A percentile compares a stretch with the other conserved stretches of the same genome.
Conservation (phyloP, 2,329 filamentous ascomycete species). For the Ophiostoma sp. region DNA sequence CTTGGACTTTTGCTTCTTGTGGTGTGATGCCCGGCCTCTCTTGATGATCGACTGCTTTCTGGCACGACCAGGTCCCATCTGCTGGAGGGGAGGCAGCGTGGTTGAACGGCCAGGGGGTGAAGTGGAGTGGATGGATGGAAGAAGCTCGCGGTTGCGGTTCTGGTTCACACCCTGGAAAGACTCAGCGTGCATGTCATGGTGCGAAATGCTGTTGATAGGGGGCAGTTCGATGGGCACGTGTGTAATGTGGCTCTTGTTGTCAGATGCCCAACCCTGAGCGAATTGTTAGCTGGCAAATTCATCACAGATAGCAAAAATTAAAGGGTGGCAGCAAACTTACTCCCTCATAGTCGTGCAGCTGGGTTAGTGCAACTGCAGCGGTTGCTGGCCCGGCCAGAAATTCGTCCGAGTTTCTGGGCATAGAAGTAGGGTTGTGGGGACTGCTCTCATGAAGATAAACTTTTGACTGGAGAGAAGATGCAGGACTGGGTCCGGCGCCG, state of each 20-base stretch:
- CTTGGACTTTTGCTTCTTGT: conserved; percentile 72
- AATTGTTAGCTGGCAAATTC: not conserved
- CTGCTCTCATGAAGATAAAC: conserved; percentile 59
- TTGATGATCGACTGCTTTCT: conserved; percentile 85
- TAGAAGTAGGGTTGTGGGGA: conserved; percentile 42
- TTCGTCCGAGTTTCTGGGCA: conserved; percentile 65
- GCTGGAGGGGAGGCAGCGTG: conserved; percentile 77
- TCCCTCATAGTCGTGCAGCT: conserved; percentile 71
- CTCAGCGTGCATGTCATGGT: conserved; percentile 65
- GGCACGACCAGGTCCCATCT: conserved; percentile 65
- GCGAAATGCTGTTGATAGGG: conserved; percentile 54
- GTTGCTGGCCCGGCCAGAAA: conserved; percentile 60
- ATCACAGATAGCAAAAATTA: not conserved
- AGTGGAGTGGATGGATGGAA: conserved; percentile 74
- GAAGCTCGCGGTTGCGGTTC: conserved; percentile 63
- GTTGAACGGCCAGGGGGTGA: conserved; percentile 84
- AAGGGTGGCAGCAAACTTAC: conserved; percentile 38
- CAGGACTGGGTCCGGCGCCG: not conserved
- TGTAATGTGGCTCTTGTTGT: conserved; percentile 60
- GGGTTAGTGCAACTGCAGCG: conserved; percentile 80
- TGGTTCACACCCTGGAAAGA: conserved; percentile 59
- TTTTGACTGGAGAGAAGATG: conserved; percentile 31
- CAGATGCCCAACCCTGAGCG: conserved; percentile 63
- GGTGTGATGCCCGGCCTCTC: conserved; percentile 66
- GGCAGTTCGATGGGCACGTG: conserved; percentile 68